These are phyloP conservation scores for Rhizophora apiculata DNA, from an alignment of 345 rosid genomes.

Conservation along the genomic window DNA sequence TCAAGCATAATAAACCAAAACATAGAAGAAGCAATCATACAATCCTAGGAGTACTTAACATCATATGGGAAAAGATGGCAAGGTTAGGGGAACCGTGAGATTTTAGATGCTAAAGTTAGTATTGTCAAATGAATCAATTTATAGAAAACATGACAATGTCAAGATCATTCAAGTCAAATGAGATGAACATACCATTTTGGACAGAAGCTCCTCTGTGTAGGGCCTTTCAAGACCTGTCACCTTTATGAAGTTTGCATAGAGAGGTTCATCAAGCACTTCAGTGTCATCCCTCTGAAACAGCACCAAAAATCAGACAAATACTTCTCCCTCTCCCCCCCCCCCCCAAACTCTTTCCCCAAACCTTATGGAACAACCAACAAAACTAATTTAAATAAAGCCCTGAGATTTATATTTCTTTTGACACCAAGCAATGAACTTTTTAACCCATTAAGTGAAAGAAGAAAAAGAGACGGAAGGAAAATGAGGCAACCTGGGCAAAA, in stretches of 20 bases:
- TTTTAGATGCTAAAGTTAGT: neutral
- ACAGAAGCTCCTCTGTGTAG: conserved; percentile 55
- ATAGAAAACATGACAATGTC: no score
- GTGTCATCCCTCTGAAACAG: conserved; percentile 61
- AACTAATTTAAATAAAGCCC: no score
- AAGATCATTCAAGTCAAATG: neutral
- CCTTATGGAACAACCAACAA: no score
- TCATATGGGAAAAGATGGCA: neutral
- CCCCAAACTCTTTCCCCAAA: no score
- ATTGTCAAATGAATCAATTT: neutral
- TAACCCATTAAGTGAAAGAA: neutral
- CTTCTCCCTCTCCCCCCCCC: neutral
- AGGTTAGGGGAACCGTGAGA: neutral
- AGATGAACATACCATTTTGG: conserved; percentile 46
- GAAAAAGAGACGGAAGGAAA: neutral
- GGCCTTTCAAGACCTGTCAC: conserved; percentile 59
- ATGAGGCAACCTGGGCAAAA: conserved; percentile 57
- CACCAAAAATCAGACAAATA: neutral
- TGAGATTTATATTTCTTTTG: no score
- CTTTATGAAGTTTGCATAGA: conserved; percentile 56
- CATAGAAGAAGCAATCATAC: neutral
- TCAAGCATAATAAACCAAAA: neutral
- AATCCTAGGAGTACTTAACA: neutral
- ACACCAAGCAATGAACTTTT: conserved; percentile 6
- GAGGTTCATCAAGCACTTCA: conserved; percentile 76